Conservation (phyloP, 2,329 filamentous ascomycete species). For the Emydomyces testavorans region DNA sequence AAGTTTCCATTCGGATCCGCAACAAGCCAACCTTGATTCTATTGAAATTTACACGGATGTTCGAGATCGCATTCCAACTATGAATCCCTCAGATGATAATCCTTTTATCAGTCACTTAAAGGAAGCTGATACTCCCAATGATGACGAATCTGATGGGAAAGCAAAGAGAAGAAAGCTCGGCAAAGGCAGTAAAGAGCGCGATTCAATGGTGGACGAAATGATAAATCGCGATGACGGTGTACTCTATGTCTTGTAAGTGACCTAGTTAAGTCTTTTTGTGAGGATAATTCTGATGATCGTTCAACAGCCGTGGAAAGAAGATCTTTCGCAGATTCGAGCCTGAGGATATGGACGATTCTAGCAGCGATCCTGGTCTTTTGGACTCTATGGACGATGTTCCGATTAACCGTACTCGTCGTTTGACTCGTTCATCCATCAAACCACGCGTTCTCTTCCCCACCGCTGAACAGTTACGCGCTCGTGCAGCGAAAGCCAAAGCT, state of each 20-base stretch:
- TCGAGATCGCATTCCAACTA: constrained; percentile 47
- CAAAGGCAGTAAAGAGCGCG: constrained; percentile 19
- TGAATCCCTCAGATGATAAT: constrained; percentile 43
- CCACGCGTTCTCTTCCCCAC: constrained; percentile 50
- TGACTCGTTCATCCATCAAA: constrained; percentile 48
- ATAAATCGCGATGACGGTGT: constrained; percentile 46
- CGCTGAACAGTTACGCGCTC: constrained; percentile 31
- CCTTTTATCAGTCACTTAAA: constrained; percentile 41
- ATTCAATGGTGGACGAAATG: constrained; percentile 40
- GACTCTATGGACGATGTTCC: constrained; percentile 25
- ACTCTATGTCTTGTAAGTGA: constrained; percentile 50
- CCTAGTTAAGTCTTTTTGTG: background rate
- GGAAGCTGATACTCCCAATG: constrained; percentile 19
- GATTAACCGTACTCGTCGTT: constrained; percentile 32
- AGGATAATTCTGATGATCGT: constrained; percentile 21
- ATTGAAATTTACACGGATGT: constrained; percentile 54
- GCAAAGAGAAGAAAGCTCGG: constrained; percentile 31
- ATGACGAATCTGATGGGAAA: constrained; percentile 22
- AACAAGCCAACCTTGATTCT: constrained; percentile 25
- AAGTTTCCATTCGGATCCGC: constrained; percentile 30
- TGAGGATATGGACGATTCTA: constrained; percentile 27
- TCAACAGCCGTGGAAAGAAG: constrained; percentile 48
- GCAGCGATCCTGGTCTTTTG: constrained; percentile 33
- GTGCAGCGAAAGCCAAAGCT: constrained; percentile 21
- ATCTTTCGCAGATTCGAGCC: constrained; percentile 46